Percentiles rank a stretch among this genome's conserved stretches.
These are phyloP conservation scores for Pichia sp. DNA, from an alignment of 1,139 yeast genomes.

Conservation along the genomic window DNA sequence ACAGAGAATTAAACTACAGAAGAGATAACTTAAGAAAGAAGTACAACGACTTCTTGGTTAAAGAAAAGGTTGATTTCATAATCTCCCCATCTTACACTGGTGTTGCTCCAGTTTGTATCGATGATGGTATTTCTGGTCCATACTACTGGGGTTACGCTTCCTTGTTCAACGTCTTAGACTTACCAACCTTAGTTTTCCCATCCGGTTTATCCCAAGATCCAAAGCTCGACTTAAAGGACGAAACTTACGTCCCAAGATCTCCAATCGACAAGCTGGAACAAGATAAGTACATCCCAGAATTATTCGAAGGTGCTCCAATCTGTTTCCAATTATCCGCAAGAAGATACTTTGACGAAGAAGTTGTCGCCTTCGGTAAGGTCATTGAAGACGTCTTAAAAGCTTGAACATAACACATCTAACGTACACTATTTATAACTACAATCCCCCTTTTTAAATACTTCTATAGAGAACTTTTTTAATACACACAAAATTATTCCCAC, in stretches of 20 bases:
- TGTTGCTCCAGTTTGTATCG: conserved; percentile 57
- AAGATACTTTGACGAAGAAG: conserved; percentile 54
- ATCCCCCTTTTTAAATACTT: not conserved
- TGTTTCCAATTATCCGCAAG: conserved; percentile 50
- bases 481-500: not conserved
- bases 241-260: conserved; percentile 36
- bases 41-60: conserved; percentile 49
- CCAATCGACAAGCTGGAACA: conserved; percentile 45
- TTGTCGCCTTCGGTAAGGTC: conserved; percentile 45
- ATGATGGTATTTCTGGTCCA: conserved; percentile 49
- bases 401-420: not conserved
- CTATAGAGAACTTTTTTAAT: not conserved
- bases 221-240: conserved; percentile 28
- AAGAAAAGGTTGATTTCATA: conserved; percentile 63
- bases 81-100: conserved; percentile 69
- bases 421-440: too few relatives aligned
- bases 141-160: conserved; percentile 79
- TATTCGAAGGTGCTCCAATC: conserved; percentile 52
- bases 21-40: conserved; percentile 58
- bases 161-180: conserved; percentile 62
- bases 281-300: conserved; percentile 37
- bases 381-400: conserved; percentile 26
- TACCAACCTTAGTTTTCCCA: conserved; percentile 61
- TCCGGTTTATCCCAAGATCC: conserved; percentile 60
- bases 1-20: conserved; percentile 45